Evolutionary conservation across 2,329 filamentous ascomycete genomes (phyloP).

Genomic region (Stagonosporopsis cucurbitacearum): DNA sequence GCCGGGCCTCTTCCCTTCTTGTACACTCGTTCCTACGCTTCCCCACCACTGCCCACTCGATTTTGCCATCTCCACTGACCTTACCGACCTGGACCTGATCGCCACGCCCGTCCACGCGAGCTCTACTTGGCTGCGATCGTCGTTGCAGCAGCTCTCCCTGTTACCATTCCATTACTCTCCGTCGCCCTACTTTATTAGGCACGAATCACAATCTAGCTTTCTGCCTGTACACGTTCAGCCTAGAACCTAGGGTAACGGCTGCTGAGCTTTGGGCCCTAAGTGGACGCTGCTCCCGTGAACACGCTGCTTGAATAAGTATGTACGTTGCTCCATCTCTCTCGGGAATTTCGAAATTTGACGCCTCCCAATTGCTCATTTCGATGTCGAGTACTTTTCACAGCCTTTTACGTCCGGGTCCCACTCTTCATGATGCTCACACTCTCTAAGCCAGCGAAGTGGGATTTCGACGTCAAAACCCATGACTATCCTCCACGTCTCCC

Average conservation of each 20-base stretch:
- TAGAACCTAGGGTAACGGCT: constrained; percentile 42
- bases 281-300: constrained; percentile 46
- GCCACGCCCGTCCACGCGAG: constrained; percentile 45
- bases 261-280: constrained; percentile 43
- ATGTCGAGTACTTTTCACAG: constrained; percentile 39
- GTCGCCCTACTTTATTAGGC: constrained; percentile 43
- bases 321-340: constrained; percentile 45
- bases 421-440: constrained; percentile 59
- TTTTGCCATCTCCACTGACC: constrained; percentile 33
- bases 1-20: constrained; percentile 46
- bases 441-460: constrained; percentile 55
- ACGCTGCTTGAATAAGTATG: constrained; percentile 47
- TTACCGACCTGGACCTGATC: constrained; percentile 43
- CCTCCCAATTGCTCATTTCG: constrained; percentile 41
- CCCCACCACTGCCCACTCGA: constrained; percentile 41
- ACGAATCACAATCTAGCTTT: constrained; percentile 44
- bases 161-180: constrained; percentile 36
- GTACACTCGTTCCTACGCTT: constrained; percentile 44
- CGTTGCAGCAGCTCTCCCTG: constrained; percentile 41
- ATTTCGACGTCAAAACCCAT: constrained; percentile 58
- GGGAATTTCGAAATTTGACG: constrained; percentile 37
- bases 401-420: constrained; percentile 26
- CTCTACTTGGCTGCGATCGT: constrained; percentile 46
- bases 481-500: constrained; percentile 55
- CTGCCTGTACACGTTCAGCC: constrained; percentile 45